Evolutionary conservation across 768 basidiomycete genomes (phyloP).

Genomic region (Lactifluus hygrophoroides): DNA sequence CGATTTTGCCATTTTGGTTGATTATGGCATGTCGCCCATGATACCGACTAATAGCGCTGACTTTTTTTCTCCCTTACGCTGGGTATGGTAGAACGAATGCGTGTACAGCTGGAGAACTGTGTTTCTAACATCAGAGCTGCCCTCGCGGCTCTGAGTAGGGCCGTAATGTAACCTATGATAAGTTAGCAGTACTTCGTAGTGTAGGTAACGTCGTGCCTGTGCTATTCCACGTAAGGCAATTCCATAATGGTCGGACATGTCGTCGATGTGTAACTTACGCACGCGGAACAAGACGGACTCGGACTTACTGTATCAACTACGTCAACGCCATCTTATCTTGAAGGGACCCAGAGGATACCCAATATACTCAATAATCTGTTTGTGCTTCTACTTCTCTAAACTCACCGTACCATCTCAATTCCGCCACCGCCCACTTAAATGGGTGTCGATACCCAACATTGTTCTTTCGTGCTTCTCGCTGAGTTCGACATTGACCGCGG

Average conservation of each 20-base stretch:
- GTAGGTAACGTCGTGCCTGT: too few species aligned
- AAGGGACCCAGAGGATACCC: too few species aligned
- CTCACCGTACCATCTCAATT: neutral
- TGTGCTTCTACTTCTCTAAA: neutral
- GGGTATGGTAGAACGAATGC: slow-evolving; percentile 13
- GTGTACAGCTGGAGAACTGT: slow-evolving; percentile 10
- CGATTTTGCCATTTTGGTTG: neutral
- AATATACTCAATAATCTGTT: neutral
- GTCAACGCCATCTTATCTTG: neutral
- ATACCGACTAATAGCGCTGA: neutral
- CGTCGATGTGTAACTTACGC: too few species aligned
- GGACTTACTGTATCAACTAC: neutral
- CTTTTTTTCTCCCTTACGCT: neutral
- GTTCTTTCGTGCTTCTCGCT: slow-evolving; percentile 91
- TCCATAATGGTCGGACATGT: too few species aligned
- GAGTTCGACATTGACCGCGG: slow-evolving; percentile 98
- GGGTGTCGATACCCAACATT: slow-evolving; percentile 62
- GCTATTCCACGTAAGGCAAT: slow-evolving; percentile 1
- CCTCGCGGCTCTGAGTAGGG: slow-evolving; percentile 7
- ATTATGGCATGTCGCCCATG: neutral
- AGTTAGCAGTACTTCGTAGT: too few species aligned
- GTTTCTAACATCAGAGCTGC: slow-evolving; percentile 16
- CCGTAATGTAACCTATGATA: slow-evolving; percentile 11
- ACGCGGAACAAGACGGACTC: too few species aligned
- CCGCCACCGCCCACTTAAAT: slow-evolving; percentile 26